phyloP scores from a whole-genome alignment of 139 green algal genomes.

The Ettlia oleoabundans region DNA sequence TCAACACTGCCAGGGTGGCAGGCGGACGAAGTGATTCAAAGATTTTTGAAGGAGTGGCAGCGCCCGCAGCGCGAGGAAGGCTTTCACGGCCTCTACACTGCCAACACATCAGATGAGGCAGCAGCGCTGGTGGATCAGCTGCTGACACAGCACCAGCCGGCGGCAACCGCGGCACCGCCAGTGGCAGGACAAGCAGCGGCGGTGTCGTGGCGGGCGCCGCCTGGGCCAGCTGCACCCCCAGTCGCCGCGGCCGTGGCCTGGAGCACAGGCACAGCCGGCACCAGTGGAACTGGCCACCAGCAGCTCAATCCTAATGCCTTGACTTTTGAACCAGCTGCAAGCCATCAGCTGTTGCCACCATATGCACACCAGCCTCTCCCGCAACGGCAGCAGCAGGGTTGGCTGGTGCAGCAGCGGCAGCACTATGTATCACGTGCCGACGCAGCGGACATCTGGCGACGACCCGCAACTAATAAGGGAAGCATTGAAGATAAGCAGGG shows the following conservation, averaged over 20 bases:
- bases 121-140: not conserved
- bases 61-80: not conserved
- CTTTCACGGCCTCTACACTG: not conserved
- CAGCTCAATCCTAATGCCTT: too few relatives aligned
- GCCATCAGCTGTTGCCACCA: too few relatives aligned
- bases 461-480: too few relatives aligned
- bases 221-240: not conserved
- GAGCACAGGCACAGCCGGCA: too few relatives aligned
- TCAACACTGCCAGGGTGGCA: slow-evolving; percentile 1
- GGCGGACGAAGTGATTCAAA: slow-evolving; percentile 1
- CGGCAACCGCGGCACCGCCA: not conserved
- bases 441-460: not conserved
- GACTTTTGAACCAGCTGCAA: too few relatives aligned
- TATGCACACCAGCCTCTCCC: too few relatives aligned
- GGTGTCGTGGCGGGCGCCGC: not conserved
- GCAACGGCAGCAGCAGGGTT: not conserved
- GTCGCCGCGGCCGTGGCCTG: too few relatives aligned
- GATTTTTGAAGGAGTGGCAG: slow-evolving; percentile 14
- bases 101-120: not conserved
- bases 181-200: not conserved
- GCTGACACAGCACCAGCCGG: not conserved
- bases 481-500: too few relatives aligned
- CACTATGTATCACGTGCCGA: not conserved
- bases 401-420: slow-evolving; percentile 6
- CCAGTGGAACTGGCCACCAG: too few relatives aligned